phyloP scores from a whole-genome alignment of 148 eudicot genomes.

The Rhododendron ferrugineum region DNA sequence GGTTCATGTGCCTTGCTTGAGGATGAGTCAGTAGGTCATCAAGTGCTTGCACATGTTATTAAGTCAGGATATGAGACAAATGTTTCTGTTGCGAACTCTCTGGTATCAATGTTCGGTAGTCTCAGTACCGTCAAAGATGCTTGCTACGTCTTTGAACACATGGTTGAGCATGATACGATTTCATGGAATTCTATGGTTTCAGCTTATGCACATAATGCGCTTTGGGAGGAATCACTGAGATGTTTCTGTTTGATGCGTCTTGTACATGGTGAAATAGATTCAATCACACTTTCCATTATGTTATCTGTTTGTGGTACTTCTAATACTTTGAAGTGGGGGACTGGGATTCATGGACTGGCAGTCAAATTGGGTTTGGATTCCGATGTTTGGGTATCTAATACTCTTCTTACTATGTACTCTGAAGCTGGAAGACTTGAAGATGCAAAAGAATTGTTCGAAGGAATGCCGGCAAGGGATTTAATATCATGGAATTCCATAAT shows the following conservation, averaged over 20 bases:
- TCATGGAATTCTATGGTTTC: conserved; percentile 79
- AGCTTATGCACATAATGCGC: conserved; percentile 46
- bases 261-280: conserved; percentile 40
- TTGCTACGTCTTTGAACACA: conserved; percentile 41
- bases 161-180: conserved; percentile 61
- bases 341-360: conserved; percentile 60
- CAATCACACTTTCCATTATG: conserved; percentile 53
- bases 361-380: conserved; percentile 47
- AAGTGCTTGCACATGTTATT: conserved; percentile 56
- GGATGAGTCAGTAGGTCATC: conserved; percentile 48
- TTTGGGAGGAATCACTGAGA: conserved; percentile 38
- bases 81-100: conserved; percentile 60
- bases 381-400: conserved; percentile 53
- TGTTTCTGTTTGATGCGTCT: conserved; percentile 54
- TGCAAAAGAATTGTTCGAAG: conserved; percentile 36
- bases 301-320: conserved; percentile 40
- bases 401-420: conserved; percentile 65
- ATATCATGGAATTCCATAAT: conserved; percentile 79
- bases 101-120: conserved; percentile 62
- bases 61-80: conserved; percentile 51
- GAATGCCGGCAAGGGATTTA: conserved; percentile 54
- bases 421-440: conserved; percentile 42
- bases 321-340: conserved; percentile 47
- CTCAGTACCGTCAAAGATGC: conserved; percentile 39
- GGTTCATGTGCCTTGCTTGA: conserved; percentile 59